Conservation (phyloP, 2,329 filamentous ascomycete species). For the Trichophyton simii region DNA sequence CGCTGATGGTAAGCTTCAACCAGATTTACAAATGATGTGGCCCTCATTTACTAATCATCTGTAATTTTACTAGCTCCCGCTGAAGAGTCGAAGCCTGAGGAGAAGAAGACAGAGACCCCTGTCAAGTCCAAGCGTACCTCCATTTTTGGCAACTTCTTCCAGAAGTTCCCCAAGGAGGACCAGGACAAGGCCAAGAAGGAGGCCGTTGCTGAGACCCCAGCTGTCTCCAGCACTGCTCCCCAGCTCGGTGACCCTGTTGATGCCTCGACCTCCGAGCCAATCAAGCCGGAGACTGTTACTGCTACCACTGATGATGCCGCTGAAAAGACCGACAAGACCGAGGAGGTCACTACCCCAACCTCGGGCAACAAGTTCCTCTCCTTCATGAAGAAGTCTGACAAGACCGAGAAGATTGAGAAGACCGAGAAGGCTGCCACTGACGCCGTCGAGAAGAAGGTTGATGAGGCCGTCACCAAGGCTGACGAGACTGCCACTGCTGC, state of each 20-base stretch:
- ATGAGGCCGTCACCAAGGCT: slow-evolving; percentile 11
- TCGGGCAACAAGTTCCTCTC: slow-evolving; percentile 22
- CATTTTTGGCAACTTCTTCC: slow-evolving; percentile 64
- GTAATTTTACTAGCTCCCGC: slow-evolving; percentile 26
- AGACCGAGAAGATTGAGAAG: slow-evolving; percentile 15
- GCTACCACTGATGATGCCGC: slow-evolving; percentile 25
- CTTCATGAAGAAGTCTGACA: slow-evolving; percentile 25
- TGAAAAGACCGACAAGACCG: slow-evolving; percentile 17
- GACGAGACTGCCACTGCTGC: slow-evolving; percentile 16
- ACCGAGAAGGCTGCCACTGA: slow-evolving; percentile 10
- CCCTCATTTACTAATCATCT: neutral
- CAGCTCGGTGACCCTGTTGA: slow-evolving; percentile 37
- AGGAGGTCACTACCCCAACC: slow-evolving; percentile 18
- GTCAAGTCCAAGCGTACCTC: slow-evolving; percentile 67
- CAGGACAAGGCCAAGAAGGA: slow-evolving; percentile 39
- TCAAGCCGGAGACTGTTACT: slow-evolving; percentile 32
- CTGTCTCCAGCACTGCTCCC: slow-evolving; percentile 38
- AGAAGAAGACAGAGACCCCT: slow-evolving; percentile 36
- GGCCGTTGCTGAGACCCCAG: slow-evolving; percentile 34
- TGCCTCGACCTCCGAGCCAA: slow-evolving; percentile 26
- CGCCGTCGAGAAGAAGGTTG: slow-evolving; percentile 14
- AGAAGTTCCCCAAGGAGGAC: slow-evolving; percentile 46
- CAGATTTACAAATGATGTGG: too few relatives aligned
- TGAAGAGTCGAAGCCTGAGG: slow-evolving; percentile 42
- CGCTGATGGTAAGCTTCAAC: slow-evolving; percentile 19